Evolutionary conservation across 306 rosid genomes (phyloP), one percentile per base, ranked within the genome.

Genomic region (Glycine soja): DNA sequence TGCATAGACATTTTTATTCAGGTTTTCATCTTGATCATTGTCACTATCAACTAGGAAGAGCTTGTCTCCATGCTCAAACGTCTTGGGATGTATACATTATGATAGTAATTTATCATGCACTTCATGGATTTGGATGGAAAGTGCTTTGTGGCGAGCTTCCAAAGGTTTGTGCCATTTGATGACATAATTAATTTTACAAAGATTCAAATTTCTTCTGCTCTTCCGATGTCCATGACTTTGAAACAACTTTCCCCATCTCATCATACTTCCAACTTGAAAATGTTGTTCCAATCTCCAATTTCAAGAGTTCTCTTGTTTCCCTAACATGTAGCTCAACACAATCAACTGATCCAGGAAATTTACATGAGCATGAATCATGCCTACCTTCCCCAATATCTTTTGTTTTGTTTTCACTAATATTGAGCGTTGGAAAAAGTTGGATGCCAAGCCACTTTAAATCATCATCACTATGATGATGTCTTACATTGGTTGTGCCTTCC

Each of bases 251-350:
- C 64, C 84, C 86, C 84, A 82, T 87, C 58, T 85, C 87, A 74
- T 82, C 81, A 82, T 87, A 82, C 76, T 80, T 82, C 88, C 88
- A 74, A 43, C 61, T 80, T 40, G 19, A 38, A 38, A 82, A 85
- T 43, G 84, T 71, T 40, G 54, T 51, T 16, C 84, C 86, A 51
- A 89, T 71, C 18, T 87, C 85, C 1, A 9, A 75, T 70, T 77
- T 51, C 72, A 85, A 78, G 36, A 1, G 63, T 10, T 74, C 16
- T 42, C 77, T 82, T n/a, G 42, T 72, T 85, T 82, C 78, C 46
- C 11, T 65, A 9, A 84, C 2, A 38, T 82, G 88, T 57, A 12
- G 56, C 59, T 65, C 16, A 42, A 80, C 78, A 67, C 92, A 82
- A 10, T 46, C 65, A 77, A 51, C 8, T 47, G 84, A 89, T 64